A percentile compares a stretch with the other conserved stretches of the same genome.
phyloP scores from a whole-genome alignment of 805 yeast species.

The Candida lessepsii region DNA sequence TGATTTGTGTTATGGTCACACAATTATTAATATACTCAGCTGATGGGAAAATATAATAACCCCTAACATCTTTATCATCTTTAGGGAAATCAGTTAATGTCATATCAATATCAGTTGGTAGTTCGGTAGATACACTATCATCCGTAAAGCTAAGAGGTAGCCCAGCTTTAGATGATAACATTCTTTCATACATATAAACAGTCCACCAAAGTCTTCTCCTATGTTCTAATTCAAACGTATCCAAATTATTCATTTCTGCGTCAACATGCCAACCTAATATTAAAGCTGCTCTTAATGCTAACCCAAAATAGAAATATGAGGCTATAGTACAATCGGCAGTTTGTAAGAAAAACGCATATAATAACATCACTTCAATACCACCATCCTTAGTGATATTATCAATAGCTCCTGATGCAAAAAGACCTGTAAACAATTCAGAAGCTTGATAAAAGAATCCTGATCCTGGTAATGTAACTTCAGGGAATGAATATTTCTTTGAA shows the following conservation, averaged over 20 bases:
- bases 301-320: conserved; percentile 76
- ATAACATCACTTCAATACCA: conserved; percentile 70
- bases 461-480: conserved; percentile 61
- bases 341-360: conserved; percentile 77
- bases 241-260: conserved; percentile 61
- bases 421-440: conserved; percentile 72
- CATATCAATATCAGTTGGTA: conserved; percentile 73
- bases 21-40: conserved; percentile 76
- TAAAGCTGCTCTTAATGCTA: conserved; percentile 69
- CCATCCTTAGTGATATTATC: conserved; percentile 78
- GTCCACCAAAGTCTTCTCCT: conserved; percentile 50
- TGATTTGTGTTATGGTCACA: conserved; percentile 75
- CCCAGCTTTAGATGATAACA: conserved; percentile 82
- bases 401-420: conserved; percentile 76
- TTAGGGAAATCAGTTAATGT: conserved; percentile 36
- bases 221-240: conserved; percentile 55
- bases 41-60: conserved; percentile 72
- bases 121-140: conserved; percentile 74
- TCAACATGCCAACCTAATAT: conserved; percentile 82
- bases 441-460: conserved; percentile 77
- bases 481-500: conserved; percentile 13
- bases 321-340: conserved; percentile 84
- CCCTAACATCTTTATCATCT: conserved; percentile 51
- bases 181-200: conserved; percentile 56
- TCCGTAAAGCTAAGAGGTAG: conserved; percentile 76